Conservation (phyloP, 2,329 filamentous ascomycete genomes). For the Penicillium paneum region DNA sequence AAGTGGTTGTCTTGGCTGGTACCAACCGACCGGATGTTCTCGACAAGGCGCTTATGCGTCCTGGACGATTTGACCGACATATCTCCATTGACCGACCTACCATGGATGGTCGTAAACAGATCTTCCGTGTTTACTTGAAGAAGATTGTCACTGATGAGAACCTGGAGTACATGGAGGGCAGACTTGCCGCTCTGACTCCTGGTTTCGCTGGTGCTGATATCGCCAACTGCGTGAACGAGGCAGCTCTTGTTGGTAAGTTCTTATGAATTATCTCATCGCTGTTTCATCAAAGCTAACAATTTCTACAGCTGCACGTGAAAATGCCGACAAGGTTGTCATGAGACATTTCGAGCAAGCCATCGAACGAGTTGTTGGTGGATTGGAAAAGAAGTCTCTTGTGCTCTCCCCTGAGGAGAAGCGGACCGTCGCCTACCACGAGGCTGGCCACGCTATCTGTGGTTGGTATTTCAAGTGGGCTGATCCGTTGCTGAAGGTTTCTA, state of each 20-base stretch:
- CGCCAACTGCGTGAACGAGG: constrained; percentile 97
- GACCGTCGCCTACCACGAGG: constrained; percentile 96
- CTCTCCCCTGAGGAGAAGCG: constrained; percentile 91
- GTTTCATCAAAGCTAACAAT: constrained; percentile 38
- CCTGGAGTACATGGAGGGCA: constrained; percentile 79
- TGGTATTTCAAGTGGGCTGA: constrained; percentile 98
- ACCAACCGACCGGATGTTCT: constrained; percentile 94
- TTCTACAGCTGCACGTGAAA: constrained; percentile 70
- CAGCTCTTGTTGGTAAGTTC: constrained; percentile 81
- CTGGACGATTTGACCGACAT: constrained; percentile 94
- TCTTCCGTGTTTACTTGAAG: constrained; percentile 89
- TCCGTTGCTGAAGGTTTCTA: constrained; percentile 94
- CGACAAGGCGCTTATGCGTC: constrained; percentile 93
- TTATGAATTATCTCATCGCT: background rate
- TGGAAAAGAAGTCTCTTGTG: constrained; percentile 96
- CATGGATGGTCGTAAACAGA: constrained; percentile 94
- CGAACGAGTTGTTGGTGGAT: constrained; percentile 90
- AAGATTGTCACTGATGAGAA: constrained; percentile 95
- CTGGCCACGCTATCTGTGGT: constrained; percentile 95
- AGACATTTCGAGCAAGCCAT: constrained; percentile 95
- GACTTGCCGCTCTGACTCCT: constrained; percentile 86
- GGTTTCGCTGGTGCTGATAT: constrained; percentile 98
- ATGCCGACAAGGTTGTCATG: constrained; percentile 79
- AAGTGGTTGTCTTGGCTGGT: constrained; percentile 93
- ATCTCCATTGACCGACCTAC: constrained; percentile 93